phyloP scores from a whole-genome alignment of 2,329 filamentous ascomycete genomes.

The Sclerotinia minor region DNA sequence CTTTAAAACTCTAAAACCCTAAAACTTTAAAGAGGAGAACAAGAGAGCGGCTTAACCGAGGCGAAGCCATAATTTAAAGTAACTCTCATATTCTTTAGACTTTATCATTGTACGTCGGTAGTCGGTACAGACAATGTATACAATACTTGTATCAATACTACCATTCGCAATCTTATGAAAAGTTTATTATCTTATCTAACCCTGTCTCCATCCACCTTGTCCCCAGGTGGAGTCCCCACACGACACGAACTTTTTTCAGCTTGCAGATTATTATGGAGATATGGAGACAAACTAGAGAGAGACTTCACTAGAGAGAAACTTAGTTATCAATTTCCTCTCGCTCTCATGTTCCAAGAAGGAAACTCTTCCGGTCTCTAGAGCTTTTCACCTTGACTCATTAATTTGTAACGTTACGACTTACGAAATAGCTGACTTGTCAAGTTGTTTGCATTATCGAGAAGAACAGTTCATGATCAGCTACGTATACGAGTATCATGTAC shows the following conservation, averaged over 20 bases:
- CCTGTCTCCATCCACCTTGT: neutral
- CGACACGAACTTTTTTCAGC: conserved; percentile 2
- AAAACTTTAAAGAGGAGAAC: neutral
- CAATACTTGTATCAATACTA: neutral
- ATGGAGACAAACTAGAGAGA: neutral
- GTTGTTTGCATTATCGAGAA: neutral
- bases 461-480: neutral
- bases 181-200: neutral
- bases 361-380: neutral
- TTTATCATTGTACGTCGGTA: neutral
- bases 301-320: neutral
- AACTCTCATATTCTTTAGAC: neutral
- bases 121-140: too few species aligned
- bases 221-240: conserved; percentile 16
- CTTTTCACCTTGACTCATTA: neutral
- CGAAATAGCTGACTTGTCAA: neutral
- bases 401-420: conserved; percentile 4
- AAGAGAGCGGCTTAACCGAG: neutral
- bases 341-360: neutral
- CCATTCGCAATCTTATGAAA: neutral
- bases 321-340: too few species aligned
- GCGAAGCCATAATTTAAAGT: neutral
- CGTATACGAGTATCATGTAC: neutral
- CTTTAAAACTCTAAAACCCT: neutral
- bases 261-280: conserved; percentile 8